phyloP scores from a whole-genome alignment of 495 filamentous ascomycete species.

The Penicillium canescens region DNA sequence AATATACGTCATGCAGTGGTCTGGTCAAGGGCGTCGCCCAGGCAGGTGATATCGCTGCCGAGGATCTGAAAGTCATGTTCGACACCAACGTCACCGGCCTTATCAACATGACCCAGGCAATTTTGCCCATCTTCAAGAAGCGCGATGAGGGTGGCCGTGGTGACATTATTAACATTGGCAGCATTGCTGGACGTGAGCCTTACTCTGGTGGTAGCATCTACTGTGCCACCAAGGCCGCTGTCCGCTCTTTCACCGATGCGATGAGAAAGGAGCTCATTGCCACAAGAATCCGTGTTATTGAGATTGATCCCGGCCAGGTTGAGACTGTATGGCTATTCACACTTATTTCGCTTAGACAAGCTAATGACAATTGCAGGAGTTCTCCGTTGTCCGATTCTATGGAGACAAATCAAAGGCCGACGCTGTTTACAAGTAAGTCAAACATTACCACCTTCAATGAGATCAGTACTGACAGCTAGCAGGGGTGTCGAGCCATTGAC shows the following conservation, averaged over 20 bases:
- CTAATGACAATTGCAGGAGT: conserved; percentile 59
- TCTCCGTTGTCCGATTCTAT: conserved; percentile 88
- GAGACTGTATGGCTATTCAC: conserved; percentile 64
- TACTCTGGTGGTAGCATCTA: conserved; percentile 94
- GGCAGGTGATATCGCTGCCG: conserved; percentile 77
- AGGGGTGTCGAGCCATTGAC: conserved; percentile 89
- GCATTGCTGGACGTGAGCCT: conserved; percentile 87
- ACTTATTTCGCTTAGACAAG: not conserved
- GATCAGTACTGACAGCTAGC: conserved; percentile 8
- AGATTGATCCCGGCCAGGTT: conserved; percentile 94
- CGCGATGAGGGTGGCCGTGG: conserved; percentile 76
- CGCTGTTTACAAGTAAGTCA: conserved; percentile 84
- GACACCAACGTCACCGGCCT: conserved; percentile 90
- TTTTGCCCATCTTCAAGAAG: conserved; percentile 82
- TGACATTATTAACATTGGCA: conserved; percentile 97
- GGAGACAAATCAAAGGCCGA: conserved; percentile 95
- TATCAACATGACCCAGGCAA: conserved; percentile 95
- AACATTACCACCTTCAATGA: not conserved
- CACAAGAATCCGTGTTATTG: conserved; percentile 83
- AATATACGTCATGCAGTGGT: conserved; percentile 51
- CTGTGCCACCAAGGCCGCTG: conserved; percentile 94
- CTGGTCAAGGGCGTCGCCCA: conserved; percentile 86
- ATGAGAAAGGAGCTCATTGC: conserved; percentile 87
- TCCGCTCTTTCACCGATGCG: conserved; percentile 85
- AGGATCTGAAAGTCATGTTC: conserved; percentile 88